Percentiles rank a stretch among this genome's conserved stretches.
Evolutionary conservation across 176 grass and related monocot species (phyloP).

Genomic region (Eleusine indica): DNA sequence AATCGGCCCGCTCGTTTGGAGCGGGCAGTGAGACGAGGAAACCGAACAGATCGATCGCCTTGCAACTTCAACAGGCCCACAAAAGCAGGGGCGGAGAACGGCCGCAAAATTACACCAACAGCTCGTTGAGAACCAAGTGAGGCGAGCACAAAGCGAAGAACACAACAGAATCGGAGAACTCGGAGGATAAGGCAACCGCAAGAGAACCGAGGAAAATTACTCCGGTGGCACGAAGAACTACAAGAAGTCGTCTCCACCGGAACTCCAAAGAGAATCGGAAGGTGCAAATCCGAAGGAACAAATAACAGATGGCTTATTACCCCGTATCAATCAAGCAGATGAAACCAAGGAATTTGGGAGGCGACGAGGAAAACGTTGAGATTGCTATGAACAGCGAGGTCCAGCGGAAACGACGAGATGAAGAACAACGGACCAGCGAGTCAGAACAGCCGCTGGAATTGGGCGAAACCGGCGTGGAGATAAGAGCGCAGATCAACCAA

Average conservation of each 20-base stretch:
- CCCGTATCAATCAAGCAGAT: neutral
- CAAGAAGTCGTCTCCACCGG: neutral
- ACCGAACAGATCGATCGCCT: slow-evolving; percentile 19
- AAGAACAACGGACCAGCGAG: slow-evolving; percentile 1
- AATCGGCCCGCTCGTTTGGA: slow-evolving; percentile 13
- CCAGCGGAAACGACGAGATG: neutral
- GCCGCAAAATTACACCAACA: slow-evolving; percentile 15
- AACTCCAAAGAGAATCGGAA: neutral
- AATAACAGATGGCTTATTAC: neutral
- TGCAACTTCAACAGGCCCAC: neutral
- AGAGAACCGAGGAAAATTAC: slow-evolving; percentile 9
- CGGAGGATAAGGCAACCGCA: neutral
- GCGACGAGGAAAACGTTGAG: neutral
- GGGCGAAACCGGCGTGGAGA: neutral
- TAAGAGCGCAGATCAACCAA: slow-evolving; percentile 21
- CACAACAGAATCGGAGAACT: neutral
- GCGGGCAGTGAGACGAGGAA: slow-evolving; percentile 9
- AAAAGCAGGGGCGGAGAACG: neutral
- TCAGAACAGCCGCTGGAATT: neutral
- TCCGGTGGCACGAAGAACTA: slow-evolving; percentile 14
- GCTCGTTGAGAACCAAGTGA: neutral
- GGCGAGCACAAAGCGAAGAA: neutral
- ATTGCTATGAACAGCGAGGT: neutral
- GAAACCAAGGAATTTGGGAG: slow-evolving; percentile 4
- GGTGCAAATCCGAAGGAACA: slow-evolving; percentile 8